Evolutionary conservation across 2,329 filamentous ascomycete genomes (phyloP).

Genomic region (Thielaviopsis musarum): DNA sequence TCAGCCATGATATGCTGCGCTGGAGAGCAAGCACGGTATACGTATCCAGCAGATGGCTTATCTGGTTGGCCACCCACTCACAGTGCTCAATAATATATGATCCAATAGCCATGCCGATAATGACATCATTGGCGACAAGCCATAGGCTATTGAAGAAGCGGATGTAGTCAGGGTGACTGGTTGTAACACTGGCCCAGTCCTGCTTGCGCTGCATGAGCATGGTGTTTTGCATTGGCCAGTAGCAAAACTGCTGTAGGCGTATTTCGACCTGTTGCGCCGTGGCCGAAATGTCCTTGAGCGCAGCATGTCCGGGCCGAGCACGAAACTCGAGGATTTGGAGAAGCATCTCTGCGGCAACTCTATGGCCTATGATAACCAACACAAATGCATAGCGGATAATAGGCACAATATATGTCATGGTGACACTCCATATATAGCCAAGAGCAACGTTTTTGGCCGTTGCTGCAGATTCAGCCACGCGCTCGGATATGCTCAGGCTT

Average conservation of each 20-base stretch:
- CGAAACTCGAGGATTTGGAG: slow-evolving; percentile 74
- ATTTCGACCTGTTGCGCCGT: slow-evolving; percentile 97
- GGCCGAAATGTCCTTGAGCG: slow-evolving; percentile 87
- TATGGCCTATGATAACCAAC: slow-evolving; percentile 61
- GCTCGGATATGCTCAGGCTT: slow-evolving; percentile 80
- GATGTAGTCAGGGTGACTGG: slow-evolving; percentile 92
- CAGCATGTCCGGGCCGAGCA: slow-evolving; percentile 57
- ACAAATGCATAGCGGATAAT: slow-evolving; percentile 57
- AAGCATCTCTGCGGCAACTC: slow-evolving; percentile 63
- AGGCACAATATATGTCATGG: slow-evolving; percentile 63
- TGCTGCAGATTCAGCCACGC: slow-evolving; percentile 82
- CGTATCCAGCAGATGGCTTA: slow-evolving; percentile 55
- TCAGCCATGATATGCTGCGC: slow-evolving; percentile 84
- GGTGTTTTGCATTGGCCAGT: slow-evolving; percentile 94
- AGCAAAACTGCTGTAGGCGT: slow-evolving; percentile 91
- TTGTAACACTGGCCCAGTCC: slow-evolving; percentile 91
- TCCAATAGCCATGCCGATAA: slow-evolving; percentile 90
- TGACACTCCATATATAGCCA: slow-evolving; percentile 50
- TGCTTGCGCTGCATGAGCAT: slow-evolving; percentile 77
- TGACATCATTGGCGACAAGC: slow-evolving; percentile 97
- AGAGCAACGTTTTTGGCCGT: slow-evolving; percentile 65
- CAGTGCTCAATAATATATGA: slow-evolving; percentile 96
- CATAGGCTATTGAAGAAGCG: slow-evolving; percentile 97
- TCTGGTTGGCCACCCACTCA: slow-evolving; percentile 61
- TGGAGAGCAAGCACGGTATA: slow-evolving; percentile 84